These are phyloP conservation scores for Aegilops tauschii DNA, from an alignment of 176 grass and related monocot genomes.

Conservation along the genomic window DNA sequence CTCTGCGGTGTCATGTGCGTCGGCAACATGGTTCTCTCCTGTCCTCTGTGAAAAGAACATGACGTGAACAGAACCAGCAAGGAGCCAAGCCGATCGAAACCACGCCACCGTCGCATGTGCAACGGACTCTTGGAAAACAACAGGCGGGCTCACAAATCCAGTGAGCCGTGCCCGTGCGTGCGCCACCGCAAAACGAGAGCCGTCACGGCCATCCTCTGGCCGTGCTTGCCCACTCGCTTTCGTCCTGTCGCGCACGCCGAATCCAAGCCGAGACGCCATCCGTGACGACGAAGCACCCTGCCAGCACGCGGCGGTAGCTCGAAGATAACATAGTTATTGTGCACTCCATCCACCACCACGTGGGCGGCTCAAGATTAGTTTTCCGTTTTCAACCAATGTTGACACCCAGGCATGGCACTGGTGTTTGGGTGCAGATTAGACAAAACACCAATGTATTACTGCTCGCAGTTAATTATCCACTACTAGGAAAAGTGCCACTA, in stretches of 20 bases:
- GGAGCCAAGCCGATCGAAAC: not conserved
- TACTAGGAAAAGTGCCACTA: not conserved
- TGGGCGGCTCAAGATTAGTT: not conserved
- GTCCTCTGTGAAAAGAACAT: too few species aligned
- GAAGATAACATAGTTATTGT: slow-evolving; percentile 11
- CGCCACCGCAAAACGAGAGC: not conserved
- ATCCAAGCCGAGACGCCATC: not conserved
- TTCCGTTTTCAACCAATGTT: too few species aligned
- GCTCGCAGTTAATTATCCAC: not conserved
- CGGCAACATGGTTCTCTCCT: not conserved
- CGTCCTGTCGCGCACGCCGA: not conserved
- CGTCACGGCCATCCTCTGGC: not conserved
- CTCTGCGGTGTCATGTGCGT: not conserved
- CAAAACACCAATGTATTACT: too few species aligned
- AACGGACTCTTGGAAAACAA: not conserved
- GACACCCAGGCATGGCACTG: too few species aligned
- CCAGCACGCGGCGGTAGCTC: not conserved
- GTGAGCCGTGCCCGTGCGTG: too few species aligned
- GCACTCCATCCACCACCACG: not conserved
- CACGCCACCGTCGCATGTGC: not conserved
- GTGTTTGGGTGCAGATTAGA: not conserved
- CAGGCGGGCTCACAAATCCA: not conserved
- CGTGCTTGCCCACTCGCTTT: not conserved
- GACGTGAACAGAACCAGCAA: not conserved
- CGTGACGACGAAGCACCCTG: not conserved